A percentile compares a stretch with the other conserved stretches of the same genome.
These are phyloP conservation scores for Cochlearia excelsa DNA, from an alignment of 345 rosid species.

Conservation along the genomic window DNA sequence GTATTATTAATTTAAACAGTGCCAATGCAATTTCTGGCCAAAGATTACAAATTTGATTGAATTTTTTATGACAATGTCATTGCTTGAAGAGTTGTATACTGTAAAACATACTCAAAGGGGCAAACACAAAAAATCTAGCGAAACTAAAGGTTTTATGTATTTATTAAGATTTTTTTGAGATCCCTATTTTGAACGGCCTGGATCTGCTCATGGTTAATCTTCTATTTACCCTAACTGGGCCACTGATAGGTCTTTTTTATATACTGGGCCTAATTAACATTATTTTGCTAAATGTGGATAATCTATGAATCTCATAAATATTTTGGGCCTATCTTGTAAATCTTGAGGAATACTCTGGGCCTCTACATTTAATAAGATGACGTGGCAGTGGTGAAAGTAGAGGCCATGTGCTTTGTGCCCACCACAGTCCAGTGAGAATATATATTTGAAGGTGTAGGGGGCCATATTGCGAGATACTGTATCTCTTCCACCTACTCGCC, in stretches of 20 bases:
- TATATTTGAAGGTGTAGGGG: conserved; percentile 14
- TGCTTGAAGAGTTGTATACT: too few relatives aligned
- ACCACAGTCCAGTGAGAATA: conserved; percentile 21
- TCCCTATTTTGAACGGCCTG: too few relatives aligned
- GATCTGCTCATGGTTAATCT: too few relatives aligned
- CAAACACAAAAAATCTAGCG: too few relatives aligned
- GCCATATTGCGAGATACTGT: conserved; percentile 10
- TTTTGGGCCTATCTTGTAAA: conserved; percentile 20
- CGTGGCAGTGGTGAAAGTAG: conserved; percentile 8
- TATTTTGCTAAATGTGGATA: neutral
- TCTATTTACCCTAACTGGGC: neutral
- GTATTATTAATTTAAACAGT: neutral
- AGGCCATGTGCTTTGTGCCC: conserved; percentile 19
- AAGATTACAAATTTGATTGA: neutral
- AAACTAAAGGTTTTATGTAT: too few relatives aligned
- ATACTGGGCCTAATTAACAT: neutral
- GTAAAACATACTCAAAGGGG: too few relatives aligned
- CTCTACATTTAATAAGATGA: neutral
- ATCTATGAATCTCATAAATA: too few relatives aligned
- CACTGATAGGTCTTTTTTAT: too few relatives aligned
- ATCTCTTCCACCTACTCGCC: conserved; percentile 25
- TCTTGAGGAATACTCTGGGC: too few relatives aligned
- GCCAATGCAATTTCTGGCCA: neutral
- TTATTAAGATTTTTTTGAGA: too few relatives aligned
- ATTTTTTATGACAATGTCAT: too few relatives aligned